phyloP scores from a whole-genome alignment of 345 rosid genomes.

The Pugionium cornutum region DNA sequence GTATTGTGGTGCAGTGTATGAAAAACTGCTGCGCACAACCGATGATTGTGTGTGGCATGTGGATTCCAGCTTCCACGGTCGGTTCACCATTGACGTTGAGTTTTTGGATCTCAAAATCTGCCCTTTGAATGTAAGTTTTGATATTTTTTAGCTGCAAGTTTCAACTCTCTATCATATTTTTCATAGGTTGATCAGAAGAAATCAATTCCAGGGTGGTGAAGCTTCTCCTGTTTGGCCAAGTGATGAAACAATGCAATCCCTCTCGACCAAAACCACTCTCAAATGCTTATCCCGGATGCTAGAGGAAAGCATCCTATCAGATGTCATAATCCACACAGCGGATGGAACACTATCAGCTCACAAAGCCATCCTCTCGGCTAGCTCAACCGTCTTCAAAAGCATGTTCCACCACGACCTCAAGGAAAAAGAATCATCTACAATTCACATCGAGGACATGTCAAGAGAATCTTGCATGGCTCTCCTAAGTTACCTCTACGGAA shows the following conservation, averaged over 20 bases:
- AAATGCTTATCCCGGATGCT: constrained; percentile 84
- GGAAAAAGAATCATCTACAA: constrained; percentile 86
- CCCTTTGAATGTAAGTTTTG: constrained; percentile 60
- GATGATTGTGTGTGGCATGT: constrained; percentile 89
- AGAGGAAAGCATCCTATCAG: constrained; percentile 71
- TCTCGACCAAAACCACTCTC: constrained; percentile 64
- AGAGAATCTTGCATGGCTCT: constrained; percentile 79
- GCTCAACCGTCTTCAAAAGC: constrained; percentile 88
- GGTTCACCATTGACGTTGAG: constrained; percentile 83
- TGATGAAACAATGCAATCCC: constrained; percentile 62
- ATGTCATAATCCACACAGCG: constrained; percentile 71
- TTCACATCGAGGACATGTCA: constrained; percentile 82
- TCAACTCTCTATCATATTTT: neutral
- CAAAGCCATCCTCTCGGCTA: constrained; percentile 78
- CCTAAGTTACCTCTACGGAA: constrained; percentile 81
- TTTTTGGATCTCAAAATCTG: constrained; percentile 82
- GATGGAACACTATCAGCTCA: constrained; percentile 81
- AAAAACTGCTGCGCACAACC: constrained; percentile 61
- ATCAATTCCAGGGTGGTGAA: constrained; percentile 59
- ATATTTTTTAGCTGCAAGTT: neutral
- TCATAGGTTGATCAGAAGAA: neutral
- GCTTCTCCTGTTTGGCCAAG: constrained; percentile 70
- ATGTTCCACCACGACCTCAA: constrained; percentile 88
- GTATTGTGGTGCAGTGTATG: constrained; percentile 55
- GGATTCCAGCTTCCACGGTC: constrained; percentile 65